phyloP scores from a whole-genome alignment of 1,284 basidiomycete species.

The Cutaneotrichosporon mucoides region DNA sequence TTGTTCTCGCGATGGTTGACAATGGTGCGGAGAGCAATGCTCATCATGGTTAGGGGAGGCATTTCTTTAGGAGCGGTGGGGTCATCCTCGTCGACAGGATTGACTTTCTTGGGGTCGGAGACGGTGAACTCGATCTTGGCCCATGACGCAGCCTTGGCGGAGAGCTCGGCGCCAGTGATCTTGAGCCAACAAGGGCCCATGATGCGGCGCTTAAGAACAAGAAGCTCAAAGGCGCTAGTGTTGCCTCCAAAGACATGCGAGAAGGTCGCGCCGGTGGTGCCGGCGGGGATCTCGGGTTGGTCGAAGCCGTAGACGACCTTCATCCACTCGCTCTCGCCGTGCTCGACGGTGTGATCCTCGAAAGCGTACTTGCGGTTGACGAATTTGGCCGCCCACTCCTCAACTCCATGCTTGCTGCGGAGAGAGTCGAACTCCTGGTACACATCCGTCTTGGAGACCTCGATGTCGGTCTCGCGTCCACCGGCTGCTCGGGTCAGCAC shows the following conservation, averaged over 20 bases:
- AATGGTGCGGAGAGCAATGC: conserved; percentile 81
- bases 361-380: conserved; percentile 93
- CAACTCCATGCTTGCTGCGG: conserved; percentile 68
- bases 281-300: conserved; percentile 65
- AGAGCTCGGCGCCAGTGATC: conserved; percentile 68
- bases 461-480: conserved; percentile 68
- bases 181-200: conserved; percentile 99
- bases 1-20: conserved; percentile 93
- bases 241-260: conserved; percentile 86
- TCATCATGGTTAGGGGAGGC: conserved; percentile 88
- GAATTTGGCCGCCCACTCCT: conserved; percentile 72
- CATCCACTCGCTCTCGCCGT: conserved; percentile 78
- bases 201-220: conserved; percentile 94
- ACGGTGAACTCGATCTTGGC: conserved; percentile 90
- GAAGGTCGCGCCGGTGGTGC: conserved; percentile 76
- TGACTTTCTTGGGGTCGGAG: conserved; percentile 80
- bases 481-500: conserved; percentile 46
- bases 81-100: conserved; percentile 73
- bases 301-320: conserved; percentile 85
- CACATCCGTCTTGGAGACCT: conserved; percentile 66
- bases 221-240: conserved; percentile 86
- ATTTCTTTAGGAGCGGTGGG: conserved; percentile 68
- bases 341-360: conserved; percentile 76
- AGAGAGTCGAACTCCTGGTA: conserved; percentile 80
- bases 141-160: conserved; percentile 82